Base-by-base conservation (phyloP, 2,329 filamentous ascomycete genomes). In the Trichoderma citrinoviride region DNA sequence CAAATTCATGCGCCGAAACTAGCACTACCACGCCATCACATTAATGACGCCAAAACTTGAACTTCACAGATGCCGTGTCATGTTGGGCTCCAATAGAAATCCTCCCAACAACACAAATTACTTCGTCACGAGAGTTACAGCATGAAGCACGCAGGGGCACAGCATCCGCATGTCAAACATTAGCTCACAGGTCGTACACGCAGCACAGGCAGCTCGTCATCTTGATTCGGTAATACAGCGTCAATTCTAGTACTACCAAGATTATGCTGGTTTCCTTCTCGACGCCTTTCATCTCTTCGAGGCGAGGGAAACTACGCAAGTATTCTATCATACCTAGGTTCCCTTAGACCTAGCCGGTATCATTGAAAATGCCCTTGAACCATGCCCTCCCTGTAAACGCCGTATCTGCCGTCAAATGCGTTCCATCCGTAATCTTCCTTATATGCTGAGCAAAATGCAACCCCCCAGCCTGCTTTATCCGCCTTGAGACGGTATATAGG, bases 301-400 rank as follows among this genome's bases (percentile, higher is more conserved):
- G 46, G n/a, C 27, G 41, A 21, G 29, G 29, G 29, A 25, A 21
- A 19, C 49, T 33, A 21, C 19, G 12, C 12, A 12, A 37, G 33
- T 37, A 14, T 47, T 44, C 37, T 64, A 64, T 57, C 29, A 25
- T 64, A 64, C 53, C 33, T 37, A 37, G 29, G 17, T 25, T 14
- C 12, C 17, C 33, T 19, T 33, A 3, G 33, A 25, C 17, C 37
- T 56, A 57, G 50, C n/a, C 37, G 52, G 61, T 64, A 53, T 64
- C 61, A 37, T 64, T 23, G 37, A 37, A 60, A 60, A 60, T 49
- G 56, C 46, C 52, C 44, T 41, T 56, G 37, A 50, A 52, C 19
- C 25, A n/a, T 58, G 21, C n/a, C 19, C 61, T 54, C 37, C 61
- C 53, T 21, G 41, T 50, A 64, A 64, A 64, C 61, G 61, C 61